Conservation (phyloP, 108 stramenopile species). For the Asterionellopsis glacialis region DNA sequence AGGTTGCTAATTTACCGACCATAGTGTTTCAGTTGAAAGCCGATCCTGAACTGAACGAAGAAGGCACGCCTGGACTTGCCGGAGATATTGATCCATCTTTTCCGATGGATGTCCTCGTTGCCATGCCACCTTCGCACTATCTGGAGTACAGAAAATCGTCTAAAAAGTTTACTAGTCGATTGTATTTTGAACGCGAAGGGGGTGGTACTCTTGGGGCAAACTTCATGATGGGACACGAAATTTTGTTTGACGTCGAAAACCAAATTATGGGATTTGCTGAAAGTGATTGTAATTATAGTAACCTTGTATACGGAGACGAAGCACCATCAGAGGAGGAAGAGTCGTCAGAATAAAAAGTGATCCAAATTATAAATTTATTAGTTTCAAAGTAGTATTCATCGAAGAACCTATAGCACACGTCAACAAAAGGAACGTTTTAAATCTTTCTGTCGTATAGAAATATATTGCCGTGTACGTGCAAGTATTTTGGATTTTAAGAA, state of each 20-base stretch:
- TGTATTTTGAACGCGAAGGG: slow-evolving; percentile 55
- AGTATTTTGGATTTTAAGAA: too few species aligned
- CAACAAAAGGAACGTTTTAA: too few species aligned
- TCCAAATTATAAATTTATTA: too few species aligned
- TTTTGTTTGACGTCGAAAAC: slow-evolving; percentile 80
- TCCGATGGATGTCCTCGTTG: slow-evolving; percentile 65
- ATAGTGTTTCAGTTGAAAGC: slow-evolving; percentile 68
- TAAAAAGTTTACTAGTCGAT: slow-evolving; percentile 42
- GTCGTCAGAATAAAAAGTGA: too few species aligned
- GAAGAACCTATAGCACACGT: too few species aligned
- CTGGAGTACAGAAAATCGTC: slow-evolving; percentile 58
- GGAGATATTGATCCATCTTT: slow-evolving; percentile 58
- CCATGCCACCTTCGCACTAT: slow-evolving; percentile 74
- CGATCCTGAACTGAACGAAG: slow-evolving; percentile 14
- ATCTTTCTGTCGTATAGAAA: too few species aligned
- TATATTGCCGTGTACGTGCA: too few species aligned
- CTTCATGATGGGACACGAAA: slow-evolving; percentile 87
- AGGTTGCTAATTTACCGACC: slow-evolving; percentile 71
- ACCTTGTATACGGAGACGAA: background rate
- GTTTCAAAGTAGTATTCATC: too few species aligned
- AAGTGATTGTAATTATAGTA: slow-evolving; percentile 74
- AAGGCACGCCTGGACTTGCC: slow-evolving; percentile 32
- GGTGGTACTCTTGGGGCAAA: slow-evolving; percentile 71
- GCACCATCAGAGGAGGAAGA: background rate
- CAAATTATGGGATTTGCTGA: slow-evolving; percentile 88